Evolutionary conservation across 2,329 filamentous ascomycete genomes (phyloP).

Genomic region (Colletotrichum australisinense): DNA sequence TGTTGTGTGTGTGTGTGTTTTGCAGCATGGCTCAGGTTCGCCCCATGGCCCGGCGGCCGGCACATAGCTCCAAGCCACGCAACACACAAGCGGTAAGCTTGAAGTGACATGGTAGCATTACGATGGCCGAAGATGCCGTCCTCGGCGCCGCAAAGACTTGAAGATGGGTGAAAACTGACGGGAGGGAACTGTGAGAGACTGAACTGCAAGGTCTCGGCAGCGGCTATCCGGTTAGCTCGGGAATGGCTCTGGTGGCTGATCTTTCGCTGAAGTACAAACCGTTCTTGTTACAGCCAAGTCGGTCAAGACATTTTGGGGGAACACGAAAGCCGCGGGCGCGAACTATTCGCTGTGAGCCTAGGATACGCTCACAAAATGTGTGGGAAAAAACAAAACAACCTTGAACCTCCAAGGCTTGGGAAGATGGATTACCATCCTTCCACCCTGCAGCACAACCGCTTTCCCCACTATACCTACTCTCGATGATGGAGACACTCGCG

Average conservation of each 20-base stretch:
- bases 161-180: neutral
- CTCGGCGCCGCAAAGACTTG: neutral
- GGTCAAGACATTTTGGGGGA: neutral
- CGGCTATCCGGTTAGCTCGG: conserved; percentile 34
- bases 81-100: neutral
- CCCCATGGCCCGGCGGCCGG: conserved; percentile 9
- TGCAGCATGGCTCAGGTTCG: conserved; percentile 15
- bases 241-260: neutral
- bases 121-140: neutral
- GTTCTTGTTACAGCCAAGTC: conserved; percentile 26
- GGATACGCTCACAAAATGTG: neutral
- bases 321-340: neutral
- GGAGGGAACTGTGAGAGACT: neutral
- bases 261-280: neutral
- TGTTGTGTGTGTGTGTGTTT: neutral
- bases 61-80: neutral
- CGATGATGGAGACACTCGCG: conserved; percentile 14
- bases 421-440: neutral
- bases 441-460: neutral
- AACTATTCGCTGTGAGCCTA: neutral
- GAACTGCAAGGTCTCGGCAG: conserved; percentile 12
- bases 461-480: neutral
- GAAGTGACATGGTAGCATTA: neutral
- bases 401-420: neutral
- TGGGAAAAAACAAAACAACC: neutral